Base-by-base conservation (phyloP, 805 yeast genomes). In the Metschnikowia bowlesiae region DNA sequence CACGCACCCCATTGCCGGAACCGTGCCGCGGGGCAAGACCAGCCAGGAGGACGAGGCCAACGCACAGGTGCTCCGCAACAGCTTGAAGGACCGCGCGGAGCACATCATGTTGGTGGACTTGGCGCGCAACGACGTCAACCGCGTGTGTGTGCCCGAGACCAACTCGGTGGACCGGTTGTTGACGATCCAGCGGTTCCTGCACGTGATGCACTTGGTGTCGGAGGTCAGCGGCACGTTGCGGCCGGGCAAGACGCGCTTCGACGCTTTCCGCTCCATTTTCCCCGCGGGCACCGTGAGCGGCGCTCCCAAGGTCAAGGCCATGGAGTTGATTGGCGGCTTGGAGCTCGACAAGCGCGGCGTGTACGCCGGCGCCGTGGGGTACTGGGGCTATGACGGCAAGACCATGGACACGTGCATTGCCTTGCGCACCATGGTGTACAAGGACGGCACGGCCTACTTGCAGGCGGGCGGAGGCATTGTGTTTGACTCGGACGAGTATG, bases 401-500 rank as follows among this genome's bases (percentile, higher is more conserved):
- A 80, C 89, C 30, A 92, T 94, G 98, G 96, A 94, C 64, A 94
- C 98, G 1, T 94, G 99, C 71, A 94, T 94, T 66, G 99, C 99
- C 0, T 75, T 94, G 60, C 82, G 99, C 71, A 94, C 99, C 0
- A 92, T 94, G 99, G 90, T 94, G 41, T 85, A 81, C 64, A 94
- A 94, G 65, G 89, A 92, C 58, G 92, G 91, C 28, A 75, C 81
- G 47, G 97, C 97, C 0, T 92, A 90, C 62, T 75, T 94, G 59
- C 99, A 94, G 75, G 98, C 99, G 2, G 99, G 99, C 56, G 99
- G 99, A 50, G 99, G 99, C 52, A 94, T 94, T 65, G 99, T 94
- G 26, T 85, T 76, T 66, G 99, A 94, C 66, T 86, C 96, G 55
- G 97, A 94, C 66, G 96, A 95, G 50, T 83, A 85, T 61, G 99